Conservation (phyloP, 352 stramenopile species). For the Blastocystis sp. region DNA sequence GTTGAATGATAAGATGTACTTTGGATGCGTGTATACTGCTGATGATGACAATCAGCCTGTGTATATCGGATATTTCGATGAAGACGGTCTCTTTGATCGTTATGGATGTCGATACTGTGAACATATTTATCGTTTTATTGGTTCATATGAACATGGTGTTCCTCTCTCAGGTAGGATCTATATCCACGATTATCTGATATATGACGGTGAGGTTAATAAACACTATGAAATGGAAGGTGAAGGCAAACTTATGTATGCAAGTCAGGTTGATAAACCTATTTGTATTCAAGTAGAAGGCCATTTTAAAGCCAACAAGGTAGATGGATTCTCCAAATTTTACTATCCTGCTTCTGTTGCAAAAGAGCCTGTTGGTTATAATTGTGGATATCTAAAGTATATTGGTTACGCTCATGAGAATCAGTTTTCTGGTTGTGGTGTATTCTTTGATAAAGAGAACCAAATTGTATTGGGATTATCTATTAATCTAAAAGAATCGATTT, state of each 20-base stretch:
- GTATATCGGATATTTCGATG: not conserved
- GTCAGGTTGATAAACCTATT: not conserved
- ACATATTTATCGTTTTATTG: not conserved
- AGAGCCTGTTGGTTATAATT: not conserved
- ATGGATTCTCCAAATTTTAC: not conserved
- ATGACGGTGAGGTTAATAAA: not conserved
- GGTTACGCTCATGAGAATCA: not conserved
- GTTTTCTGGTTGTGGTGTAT: not conserved
- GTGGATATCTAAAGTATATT: not conserved
- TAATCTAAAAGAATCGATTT: not conserved
- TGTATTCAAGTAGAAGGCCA: not conserved
- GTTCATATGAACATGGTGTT: not conserved
- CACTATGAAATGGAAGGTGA: not conserved
- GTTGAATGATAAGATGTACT: not conserved
- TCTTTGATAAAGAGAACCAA: not conserved
- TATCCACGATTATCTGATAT: not conserved
- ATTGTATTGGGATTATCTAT: not conserved
- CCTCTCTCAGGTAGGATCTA: not conserved
- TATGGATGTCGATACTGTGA: not conserved
- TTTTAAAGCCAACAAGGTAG: not conserved
- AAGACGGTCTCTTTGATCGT: not conserved
- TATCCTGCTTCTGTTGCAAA: not conserved
- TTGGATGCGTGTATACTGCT: not conserved
- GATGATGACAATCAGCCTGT: not conserved
- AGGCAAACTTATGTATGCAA: not conserved